These are phyloP conservation scores for Sphagnum fallax DNA, from an alignment of 228 moss, liverwort and hornwort genomes.

Conservation along the genomic window DNA sequence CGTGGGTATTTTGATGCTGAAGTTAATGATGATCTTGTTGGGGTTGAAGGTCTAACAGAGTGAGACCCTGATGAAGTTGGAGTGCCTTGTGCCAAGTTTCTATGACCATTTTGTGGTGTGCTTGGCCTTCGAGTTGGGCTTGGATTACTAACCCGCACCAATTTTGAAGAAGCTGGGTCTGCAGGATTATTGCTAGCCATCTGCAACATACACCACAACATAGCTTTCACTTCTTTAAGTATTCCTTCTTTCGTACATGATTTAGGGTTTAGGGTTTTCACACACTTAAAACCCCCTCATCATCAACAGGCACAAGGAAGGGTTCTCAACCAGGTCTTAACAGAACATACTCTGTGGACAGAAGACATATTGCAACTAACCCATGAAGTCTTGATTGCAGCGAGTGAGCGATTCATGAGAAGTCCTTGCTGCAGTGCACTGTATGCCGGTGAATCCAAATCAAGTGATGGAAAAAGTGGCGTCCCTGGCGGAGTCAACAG, in stretches of 20 bases:
- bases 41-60: constrained; percentile 24
- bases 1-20: constrained; percentile 19
- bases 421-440: constrained; percentile 27
- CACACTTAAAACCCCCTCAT: no score
- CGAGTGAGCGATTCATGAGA: constrained; percentile 34
- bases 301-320: no score
- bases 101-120: constrained; percentile 19
- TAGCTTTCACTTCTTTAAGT: not conserved
- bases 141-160: constrained; percentile 18
- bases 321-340: no score
- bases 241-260: not conserved
- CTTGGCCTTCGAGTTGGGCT: constrained; percentile 27
- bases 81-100: not conserved
- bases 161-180: constrained; percentile 16
- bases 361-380: constrained; percentile 11
- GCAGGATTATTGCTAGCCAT: constrained; percentile 8
- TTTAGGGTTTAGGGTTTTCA: no score
- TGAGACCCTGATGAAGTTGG: not conserved
- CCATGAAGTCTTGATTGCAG: constrained; percentile 42
- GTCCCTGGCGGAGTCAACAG: constrained; percentile 88
- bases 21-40: constrained; percentile 9
- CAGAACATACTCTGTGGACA: not conserved
- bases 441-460: constrained; percentile 52
- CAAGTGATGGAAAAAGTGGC: constrained; percentile 83
- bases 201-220: not conserved